Evolutionary conservation across 2,329 filamentous ascomycete genomes (phyloP), one percentile per base, ranked within the genome.

Genomic region (Colletotrichum kahawae): DNA sequence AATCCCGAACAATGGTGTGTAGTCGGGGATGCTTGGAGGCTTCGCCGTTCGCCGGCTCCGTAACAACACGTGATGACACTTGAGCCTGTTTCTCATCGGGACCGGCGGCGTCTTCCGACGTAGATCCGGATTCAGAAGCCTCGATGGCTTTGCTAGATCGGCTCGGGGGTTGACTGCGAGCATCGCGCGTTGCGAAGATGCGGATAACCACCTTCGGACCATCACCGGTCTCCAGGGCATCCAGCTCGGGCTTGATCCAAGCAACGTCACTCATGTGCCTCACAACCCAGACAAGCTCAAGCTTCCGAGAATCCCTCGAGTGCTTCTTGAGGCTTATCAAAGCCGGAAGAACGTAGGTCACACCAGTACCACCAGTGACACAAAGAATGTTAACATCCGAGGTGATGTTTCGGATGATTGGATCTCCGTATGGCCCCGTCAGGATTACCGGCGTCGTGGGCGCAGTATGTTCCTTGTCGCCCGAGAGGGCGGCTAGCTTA

Each of bases 211-310:
- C 83, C 6, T 85, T 81, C 65, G 85, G 83, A 5, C 84, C 84
- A 12, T 51, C 33, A 12, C 24, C 43, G 14, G 51, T 38, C 9
- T 83, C 83, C 12, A 93, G 82, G 8, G 85, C 77, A 4, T 87
- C 84, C 13, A 94, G 82, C 80, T 94, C 93, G 7, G 84, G 79
- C 31, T 83, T 82, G 12, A 94, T 84, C 92, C 93, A 94, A 24
- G 86, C 84, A 18, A 90, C 81, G 76, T 94, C 90, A 8, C 82
- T 80, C 8, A 84, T 83, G 54, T 89, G 87, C 16, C 92, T 87
- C 43, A 94, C 86, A 2, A 90, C 89, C 93, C 93, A 94, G 71
- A 93, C 84, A n/a, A 94, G 88, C 78, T 92, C 89, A 3, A 93
- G 80, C 74, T 85, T 87, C 67, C 87, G 84, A 31, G 82, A 77